phyloP scores from a whole-genome alignment of 169 alveolate genomes.

The Eimeria sp. region DNA sequence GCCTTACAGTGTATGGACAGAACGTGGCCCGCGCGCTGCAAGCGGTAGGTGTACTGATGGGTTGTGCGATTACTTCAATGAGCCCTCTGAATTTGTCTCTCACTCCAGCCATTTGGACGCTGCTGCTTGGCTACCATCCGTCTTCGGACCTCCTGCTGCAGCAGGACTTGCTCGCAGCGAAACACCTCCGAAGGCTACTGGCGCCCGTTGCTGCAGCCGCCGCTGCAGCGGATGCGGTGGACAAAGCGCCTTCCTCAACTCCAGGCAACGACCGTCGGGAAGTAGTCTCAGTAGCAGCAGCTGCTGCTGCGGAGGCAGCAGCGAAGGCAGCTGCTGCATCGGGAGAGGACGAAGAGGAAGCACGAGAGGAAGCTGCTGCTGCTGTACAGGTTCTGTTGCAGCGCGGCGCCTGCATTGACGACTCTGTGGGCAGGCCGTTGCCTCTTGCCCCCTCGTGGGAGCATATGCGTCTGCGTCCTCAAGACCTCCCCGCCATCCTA shows the following conservation, averaged over 20 bases:
- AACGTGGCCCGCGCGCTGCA: not conserved
- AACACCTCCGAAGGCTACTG: constrained; percentile 55
- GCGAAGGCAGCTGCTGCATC: not conserved
- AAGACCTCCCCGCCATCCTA: constrained; percentile 27
- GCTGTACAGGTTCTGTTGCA: constrained; percentile 36
- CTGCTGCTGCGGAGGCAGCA: too few relatives aligned
- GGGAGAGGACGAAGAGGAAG: constrained; percentile 58
- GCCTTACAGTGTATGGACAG: constrained; percentile 16
- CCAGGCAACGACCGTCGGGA: not conserved
- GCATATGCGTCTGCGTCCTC: constrained; percentile 13
- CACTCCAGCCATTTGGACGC: constrained; percentile 68
- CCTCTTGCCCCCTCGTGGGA: constrained; percentile 10
- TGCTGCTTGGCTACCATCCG: constrained; percentile 47
- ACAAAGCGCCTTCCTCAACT: not conserved
- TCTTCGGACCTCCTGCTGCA: constrained; percentile 20
- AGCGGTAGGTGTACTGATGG: constrained; percentile 61
- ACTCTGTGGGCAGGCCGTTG: constrained; percentile 29
- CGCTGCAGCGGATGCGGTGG: too few relatives aligned
- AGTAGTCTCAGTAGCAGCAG: not conserved
- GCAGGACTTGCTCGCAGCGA: constrained; percentile 63
- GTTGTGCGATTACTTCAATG: constrained; percentile 51
- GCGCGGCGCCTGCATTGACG: constrained; percentile 31
- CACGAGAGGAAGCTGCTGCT: constrained; percentile 57
- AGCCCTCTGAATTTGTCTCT: constrained; percentile 72
- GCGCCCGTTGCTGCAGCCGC: constrained; percentile 29